A percentile compares a stretch with the other conserved stretches of the same genome.
Evolutionary conservation across 306 rosid genomes (phyloP).

Genomic region (Trifolium subterraneum): DNA sequence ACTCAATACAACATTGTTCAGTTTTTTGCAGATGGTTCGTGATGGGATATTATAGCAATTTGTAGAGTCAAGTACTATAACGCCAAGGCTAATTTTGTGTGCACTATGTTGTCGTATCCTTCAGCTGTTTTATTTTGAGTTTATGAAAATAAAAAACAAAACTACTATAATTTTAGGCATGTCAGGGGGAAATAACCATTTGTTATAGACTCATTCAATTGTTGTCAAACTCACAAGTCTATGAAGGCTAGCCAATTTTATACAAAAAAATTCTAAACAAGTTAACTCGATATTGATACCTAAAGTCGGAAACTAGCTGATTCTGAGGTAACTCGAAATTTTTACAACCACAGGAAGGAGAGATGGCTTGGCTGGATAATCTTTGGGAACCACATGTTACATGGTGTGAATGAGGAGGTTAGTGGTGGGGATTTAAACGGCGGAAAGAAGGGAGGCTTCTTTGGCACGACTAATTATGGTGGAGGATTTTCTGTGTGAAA

Average conservation of each 20-base stretch:
- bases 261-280: background rate
- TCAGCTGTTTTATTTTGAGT: background rate
- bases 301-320: background rate
- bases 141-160: background rate
- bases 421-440: background rate
- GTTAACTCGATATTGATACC: background rate
- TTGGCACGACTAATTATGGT: background rate
- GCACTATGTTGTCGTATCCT: background rate
- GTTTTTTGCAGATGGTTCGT: background rate
- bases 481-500: background rate
- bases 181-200: background rate
- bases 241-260: background rate
- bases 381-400: background rate
- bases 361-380: background rate
- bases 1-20: background rate
- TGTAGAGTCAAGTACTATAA: constrained; percentile 4
- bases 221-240: background rate
- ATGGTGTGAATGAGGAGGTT: background rate
- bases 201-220: background rate
- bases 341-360: background rate
- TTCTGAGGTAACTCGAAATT: background rate
- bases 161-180: background rate
- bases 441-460: background rate
- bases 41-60: background rate
- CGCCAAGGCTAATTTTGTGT: background rate